Conservation (phyloP, 2,329 filamentous ascomycete genomes). For the Dactylellina haptotyla region DNA sequence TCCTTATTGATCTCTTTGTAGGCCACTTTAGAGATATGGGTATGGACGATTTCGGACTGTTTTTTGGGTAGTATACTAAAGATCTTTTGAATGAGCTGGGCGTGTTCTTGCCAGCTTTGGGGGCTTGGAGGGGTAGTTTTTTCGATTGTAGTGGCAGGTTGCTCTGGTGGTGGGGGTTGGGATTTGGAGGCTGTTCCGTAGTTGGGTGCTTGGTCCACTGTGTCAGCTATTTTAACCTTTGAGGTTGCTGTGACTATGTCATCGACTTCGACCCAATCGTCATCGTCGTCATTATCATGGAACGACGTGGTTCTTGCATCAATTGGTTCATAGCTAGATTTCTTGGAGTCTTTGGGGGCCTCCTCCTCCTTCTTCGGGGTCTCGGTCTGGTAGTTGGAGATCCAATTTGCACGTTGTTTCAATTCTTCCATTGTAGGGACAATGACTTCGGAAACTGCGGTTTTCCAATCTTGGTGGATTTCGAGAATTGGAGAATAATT, state of each 20-base stretch:
- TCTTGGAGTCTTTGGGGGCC: neutral
- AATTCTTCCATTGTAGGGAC: conserved; percentile 24
- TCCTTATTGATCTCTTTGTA: conserved; percentile 23
- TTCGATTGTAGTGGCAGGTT: conserved; percentile 2
- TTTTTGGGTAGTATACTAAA: conserved; percentile 8
- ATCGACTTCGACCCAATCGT: conserved; percentile 35
- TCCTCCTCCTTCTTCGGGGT: neutral
- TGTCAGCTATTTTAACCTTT: conserved; percentile 18
- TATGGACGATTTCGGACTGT: conserved; percentile 31
- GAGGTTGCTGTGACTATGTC: conserved; percentile 5
- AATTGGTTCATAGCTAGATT: neutral
- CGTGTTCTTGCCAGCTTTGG: conserved; percentile 35
- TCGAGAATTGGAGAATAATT: conserved; percentile 49
- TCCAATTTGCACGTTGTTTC: conserved; percentile 49
- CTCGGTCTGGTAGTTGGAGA: conserved; percentile 49
- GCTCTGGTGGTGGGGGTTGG: conserved; percentile 6
- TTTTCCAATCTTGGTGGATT: conserved; percentile 34
- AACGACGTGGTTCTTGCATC: neutral
- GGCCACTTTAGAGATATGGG: conserved; percentile 27
- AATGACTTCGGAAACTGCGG: conserved; percentile 46
- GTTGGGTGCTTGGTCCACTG: neutral
- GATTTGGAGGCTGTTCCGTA: neutral
- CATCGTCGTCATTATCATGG: conserved; percentile 35
- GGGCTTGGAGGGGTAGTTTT: conserved; percentile 16
- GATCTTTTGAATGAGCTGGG: conserved; percentile 27